Evolutionary conservation across 495 filamentous ascomycete genomes (phyloP).

Genomic region (Neurospora tetrasperma): DNA sequence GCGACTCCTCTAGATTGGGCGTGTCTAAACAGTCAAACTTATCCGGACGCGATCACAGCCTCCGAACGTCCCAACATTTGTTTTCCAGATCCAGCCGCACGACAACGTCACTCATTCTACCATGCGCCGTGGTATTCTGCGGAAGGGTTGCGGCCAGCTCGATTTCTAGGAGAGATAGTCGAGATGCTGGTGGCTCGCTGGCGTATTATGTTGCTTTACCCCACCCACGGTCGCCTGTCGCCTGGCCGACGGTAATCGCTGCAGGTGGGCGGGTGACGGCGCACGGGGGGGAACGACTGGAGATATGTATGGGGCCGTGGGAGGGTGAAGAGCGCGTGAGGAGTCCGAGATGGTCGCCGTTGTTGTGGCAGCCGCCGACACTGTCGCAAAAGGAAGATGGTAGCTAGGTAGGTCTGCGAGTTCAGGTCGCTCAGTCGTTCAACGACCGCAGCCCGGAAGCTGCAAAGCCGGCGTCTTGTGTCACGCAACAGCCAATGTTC

Average conservation of each 20-base stretch:
- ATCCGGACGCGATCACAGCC: not conserved
- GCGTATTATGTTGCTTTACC: not conserved
- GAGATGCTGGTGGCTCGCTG: not conserved
- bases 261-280: not conserved
- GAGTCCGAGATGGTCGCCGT: not conserved
- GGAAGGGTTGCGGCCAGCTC: not conserved
- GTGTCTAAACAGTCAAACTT: not conserved
- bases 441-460: not conserved
- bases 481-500: not conserved
- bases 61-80: not conserved
- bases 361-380: not conserved
- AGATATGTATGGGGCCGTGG: not conserved
- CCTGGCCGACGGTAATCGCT: not conserved
- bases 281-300: not conserved
- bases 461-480: not conserved
- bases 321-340: not conserved
- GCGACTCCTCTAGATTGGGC: not conserved
- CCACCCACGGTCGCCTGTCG: not conserved
- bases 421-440: not conserved
- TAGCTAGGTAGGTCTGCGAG: not conserved
- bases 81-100: not conserved
- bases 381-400: not conserved
- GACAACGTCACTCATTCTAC: not conserved
- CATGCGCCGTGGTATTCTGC: not conserved
- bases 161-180: not conserved